These are phyloP conservation scores for Melocanna baccifera DNA, from an alignment of 176 grass and related monocot species.

Conservation along the genomic window DNA sequence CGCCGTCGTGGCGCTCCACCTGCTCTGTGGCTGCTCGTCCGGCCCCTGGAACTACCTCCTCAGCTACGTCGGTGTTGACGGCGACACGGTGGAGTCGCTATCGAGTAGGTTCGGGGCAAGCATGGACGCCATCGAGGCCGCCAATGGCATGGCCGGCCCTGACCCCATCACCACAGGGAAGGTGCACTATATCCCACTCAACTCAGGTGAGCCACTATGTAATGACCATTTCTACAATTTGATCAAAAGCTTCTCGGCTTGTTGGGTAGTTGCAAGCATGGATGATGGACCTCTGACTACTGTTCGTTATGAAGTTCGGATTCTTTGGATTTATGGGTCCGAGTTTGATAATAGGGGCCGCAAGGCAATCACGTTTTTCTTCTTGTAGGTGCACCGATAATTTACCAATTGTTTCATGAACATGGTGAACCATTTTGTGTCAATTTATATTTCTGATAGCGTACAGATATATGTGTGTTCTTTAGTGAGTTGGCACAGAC, in stretches of 20 bases:
- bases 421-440: not conserved
- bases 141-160: conserved; percentile 76
- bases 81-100: conserved; percentile 74
- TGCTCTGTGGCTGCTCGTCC: conserved; percentile 86
- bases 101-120: conserved; percentile 92
- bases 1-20: conserved; percentile 77
- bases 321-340: conserved; percentile 26
- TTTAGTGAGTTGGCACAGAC: not conserved
- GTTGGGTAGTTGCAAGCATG: conserved; percentile 20
- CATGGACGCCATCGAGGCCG: conserved; percentile 97
- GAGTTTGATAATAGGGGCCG: not conserved
- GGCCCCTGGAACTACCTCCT: conserved; percentile 95
- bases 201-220: conserved; percentile 65
- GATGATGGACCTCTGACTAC: not conserved
- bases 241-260: not conserved
- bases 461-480: not conserved
- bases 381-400: not conserved
- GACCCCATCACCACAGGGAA: conserved; percentile 50
- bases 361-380: not conserved
- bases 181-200: conserved; percentile 89
- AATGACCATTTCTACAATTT: conserved; percentile 3
- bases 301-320: not conserved
- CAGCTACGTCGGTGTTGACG: conserved; percentile 76
- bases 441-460: not conserved
- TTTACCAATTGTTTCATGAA: conserved; percentile 2